Evolutionary conservation across 2,329 filamentous ascomycete species (phyloP), one percentile per base, ranked within the genome.

Genomic region (Parafenestella ontariensis): DNA sequence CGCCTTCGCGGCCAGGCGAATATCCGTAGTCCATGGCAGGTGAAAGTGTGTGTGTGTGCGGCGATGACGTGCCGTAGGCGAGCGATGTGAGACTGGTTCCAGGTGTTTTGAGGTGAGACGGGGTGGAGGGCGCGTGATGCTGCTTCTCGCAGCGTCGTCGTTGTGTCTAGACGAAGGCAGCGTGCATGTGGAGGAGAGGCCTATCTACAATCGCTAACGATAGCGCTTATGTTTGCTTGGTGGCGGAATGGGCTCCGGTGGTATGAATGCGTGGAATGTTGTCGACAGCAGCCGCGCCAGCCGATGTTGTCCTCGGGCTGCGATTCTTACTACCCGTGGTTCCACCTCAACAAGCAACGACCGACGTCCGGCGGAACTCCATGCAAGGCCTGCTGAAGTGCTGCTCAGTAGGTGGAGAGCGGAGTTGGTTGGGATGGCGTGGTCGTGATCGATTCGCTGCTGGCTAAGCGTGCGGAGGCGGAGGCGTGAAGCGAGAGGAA

Each of bases 1-100:
- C 91, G 73, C 90, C 89, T 54, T 81, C 79, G 64, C 80, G 79
- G 64, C 78, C 78, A 48, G 80, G 80, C 48, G 80, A 82, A 66
- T 79, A 81, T 57, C 78, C 77, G 63, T 81, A 78, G 70, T 81
- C 79, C 79, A 82, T 81, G 61, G 62, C 56, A 21, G 46, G 46
- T 46, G 48, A 46, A 44, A 39, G 46, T 31, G 31, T 15, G 31
- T 34, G 49, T 23, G 46, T 18, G 48, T 47, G 24, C 24, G 24
- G 24, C 9, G 24, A 26, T 21, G 46, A 13, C 26, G 46, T 51
- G 50, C 18, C 13, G 23, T 39, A 21, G 49, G n/a, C 50, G 49
- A 34, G 42, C 33, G 41, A 40, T 23, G 31, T 39, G 47, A n/a
- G 10, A 37, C 6, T 42, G 34, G 47, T 49, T 24, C 18, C 31